Percentiles rank a stretch among this genome's conserved stretches.
Conservation (phyloP, 139 green algal species). For the Picochlorum sp. region DNA sequence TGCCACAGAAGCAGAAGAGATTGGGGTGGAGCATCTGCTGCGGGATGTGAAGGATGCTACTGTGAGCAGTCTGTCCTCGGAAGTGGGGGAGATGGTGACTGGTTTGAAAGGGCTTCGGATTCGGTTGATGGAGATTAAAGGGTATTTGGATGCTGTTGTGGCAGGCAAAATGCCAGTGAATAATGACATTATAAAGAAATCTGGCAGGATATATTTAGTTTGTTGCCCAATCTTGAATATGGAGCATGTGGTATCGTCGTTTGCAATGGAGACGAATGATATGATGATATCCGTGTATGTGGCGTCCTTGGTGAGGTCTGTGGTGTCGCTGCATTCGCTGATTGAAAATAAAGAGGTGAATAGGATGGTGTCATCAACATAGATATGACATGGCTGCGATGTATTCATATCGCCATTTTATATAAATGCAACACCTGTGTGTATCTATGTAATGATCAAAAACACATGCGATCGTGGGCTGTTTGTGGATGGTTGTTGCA, state of each 20-base stretch:
- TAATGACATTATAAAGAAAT: slow-evolving; percentile 90
- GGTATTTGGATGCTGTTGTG: slow-evolving; percentile 82
- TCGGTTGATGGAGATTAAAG: slow-evolving; percentile 62
- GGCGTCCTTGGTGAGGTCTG: slow-evolving; percentile 75
- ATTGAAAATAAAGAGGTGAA: slow-evolving; percentile 92
- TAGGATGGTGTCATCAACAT: neutral
- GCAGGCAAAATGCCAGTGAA: slow-evolving; percentile 83
- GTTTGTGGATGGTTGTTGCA: no score
- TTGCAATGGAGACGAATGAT: slow-evolving; percentile 91
- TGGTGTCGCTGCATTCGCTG: slow-evolving; percentile 93
- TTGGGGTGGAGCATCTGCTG: slow-evolving; percentile 97
- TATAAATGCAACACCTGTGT: no score
- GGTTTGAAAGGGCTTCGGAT: slow-evolving; percentile 46
- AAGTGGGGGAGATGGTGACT: slow-evolving; percentile 32
- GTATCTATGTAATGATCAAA: no score
- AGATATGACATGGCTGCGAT: no score
- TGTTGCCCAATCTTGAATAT: slow-evolving; percentile 96
- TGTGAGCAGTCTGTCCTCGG: slow-evolving; percentile 72
- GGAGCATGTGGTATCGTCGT: slow-evolving; percentile 53
- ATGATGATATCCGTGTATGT: slow-evolving; percentile 97
- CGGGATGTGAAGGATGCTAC: slow-evolving; percentile 90
- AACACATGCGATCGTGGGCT: no score
- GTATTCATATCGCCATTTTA: no score
- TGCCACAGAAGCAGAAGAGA: slow-evolving; percentile 97
- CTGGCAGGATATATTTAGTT: slow-evolving; percentile 94